These are phyloP conservation scores for Elasticomyces elasticus DNA, from an alignment of 495 filamentous ascomycete genomes.

Conservation along the genomic window DNA sequence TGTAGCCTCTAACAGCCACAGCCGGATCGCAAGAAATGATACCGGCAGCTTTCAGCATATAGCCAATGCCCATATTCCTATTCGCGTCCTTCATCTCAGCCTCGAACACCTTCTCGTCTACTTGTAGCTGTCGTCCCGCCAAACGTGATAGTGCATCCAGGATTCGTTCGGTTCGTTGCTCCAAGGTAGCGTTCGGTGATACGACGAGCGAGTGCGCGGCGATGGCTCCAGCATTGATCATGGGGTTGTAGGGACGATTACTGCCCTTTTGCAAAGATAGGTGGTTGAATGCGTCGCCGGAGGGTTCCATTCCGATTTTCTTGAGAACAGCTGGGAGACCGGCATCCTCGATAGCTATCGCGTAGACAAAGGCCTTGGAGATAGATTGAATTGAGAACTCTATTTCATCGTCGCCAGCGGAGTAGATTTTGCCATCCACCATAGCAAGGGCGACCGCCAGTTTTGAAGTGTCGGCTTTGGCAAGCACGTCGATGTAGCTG, in stretches of 20 bases:
- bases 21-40: not conserved
- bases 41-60: constrained; percentile 2
- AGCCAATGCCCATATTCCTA: not conserved
- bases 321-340: not conserved
- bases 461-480: not conserved
- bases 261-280: not conserved
- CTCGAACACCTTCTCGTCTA: not conserved
- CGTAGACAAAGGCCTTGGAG: not conserved
- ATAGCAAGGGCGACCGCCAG: not conserved
- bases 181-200: not conserved
- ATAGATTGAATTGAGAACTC: not conserved
- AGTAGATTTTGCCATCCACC: constrained; percentile 2
- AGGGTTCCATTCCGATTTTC: not conserved
- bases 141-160: not conserved
- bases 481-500: not conserved
- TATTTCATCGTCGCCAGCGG: not conserved
- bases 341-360: not conserved
- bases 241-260: not conserved
- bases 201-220: not conserved
- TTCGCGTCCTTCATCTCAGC: not conserved
- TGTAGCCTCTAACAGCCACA: not conserved
- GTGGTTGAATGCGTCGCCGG: not conserved
- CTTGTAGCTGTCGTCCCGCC: not conserved
- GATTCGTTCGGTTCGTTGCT: not conserved
- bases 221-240: constrained; percentile 1